phyloP scores from a whole-genome alignment of 2,329 filamentous ascomycete genomes.

The Colletotrichum abscissum region DNA sequence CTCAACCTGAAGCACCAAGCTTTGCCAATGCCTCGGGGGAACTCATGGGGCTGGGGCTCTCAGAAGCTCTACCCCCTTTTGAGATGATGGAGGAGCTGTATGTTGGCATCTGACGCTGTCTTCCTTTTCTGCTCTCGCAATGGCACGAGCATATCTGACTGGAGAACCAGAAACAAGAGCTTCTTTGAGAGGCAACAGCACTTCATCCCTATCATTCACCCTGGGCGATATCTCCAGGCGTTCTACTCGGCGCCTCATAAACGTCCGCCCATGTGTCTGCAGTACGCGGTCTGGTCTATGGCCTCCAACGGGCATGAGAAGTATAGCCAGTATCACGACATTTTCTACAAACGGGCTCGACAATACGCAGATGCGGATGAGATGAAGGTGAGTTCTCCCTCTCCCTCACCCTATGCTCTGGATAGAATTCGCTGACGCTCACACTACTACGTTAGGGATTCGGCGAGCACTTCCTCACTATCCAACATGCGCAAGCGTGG shows the following conservation, averaged over 20 bases:
- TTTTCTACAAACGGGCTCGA: slow-evolving; percentile 84
- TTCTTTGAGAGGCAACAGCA: slow-evolving; percentile 83
- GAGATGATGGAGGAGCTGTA: slow-evolving; percentile 88
- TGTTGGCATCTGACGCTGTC: slow-evolving; percentile 40
- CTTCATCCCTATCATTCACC: slow-evolving; percentile 82
- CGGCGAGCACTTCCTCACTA: slow-evolving; percentile 82
- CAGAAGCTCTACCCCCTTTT: slow-evolving; percentile 82
- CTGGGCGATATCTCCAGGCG: slow-evolving; percentile 77
- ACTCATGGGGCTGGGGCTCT: slow-evolving; percentile 82
- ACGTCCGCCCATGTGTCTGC: slow-evolving; percentile 83
- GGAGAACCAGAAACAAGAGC: slow-evolving; percentile 67
- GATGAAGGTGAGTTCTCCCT: slow-evolving; percentile 68
- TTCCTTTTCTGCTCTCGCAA: background rate
- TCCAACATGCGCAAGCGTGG: slow-evolving; percentile 88
- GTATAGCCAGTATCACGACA: slow-evolving; percentile 76
- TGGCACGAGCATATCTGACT: slow-evolving; percentile 7
- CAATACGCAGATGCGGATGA: slow-evolving; percentile 88
- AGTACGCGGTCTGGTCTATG: slow-evolving; percentile 90
- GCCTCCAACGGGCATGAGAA: slow-evolving; percentile 79
- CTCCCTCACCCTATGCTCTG: too few relatives aligned
- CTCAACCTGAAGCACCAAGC: background rate
- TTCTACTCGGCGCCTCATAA: slow-evolving; percentile 78
- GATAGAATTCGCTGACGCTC: background rate
- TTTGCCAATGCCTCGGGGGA: slow-evolving; percentile 36
- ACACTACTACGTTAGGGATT: slow-evolving; percentile 60